Evolutionary conservation across 192 early-diverging fungal genomes (phyloP), one percentile per base, ranked within the genome.

Genomic region (Chytriomyces sp.): DNA sequence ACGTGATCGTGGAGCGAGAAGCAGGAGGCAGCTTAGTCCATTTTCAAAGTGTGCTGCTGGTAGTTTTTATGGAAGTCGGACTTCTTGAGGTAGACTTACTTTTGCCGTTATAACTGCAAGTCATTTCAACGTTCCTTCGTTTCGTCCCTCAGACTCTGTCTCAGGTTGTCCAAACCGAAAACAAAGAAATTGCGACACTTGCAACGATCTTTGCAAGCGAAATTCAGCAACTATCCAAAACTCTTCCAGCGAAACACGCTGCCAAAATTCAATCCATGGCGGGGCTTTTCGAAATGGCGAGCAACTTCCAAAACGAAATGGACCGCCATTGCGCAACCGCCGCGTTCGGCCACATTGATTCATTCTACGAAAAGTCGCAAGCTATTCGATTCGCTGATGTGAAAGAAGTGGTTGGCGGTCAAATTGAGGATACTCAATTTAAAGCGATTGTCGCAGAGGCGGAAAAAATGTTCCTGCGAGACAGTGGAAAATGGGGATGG

Each of bases 401-500:
- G 43, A 35, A 68, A 53, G 53, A 71, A 71, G 66, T 78, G 26
- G 69, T 85, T 18, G 60, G 47, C 6, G 72, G 75, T 77, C 85
- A 90, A 10, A 87, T 94, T 70, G 93, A 95, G 61, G 93, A 95
- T 44, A 69, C 75, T 2, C 90, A 89, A 68, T 94, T 96, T 67
- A 81, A 86, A 53, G 80, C 82, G 1, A 73, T 94, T 18, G 69
- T 96, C 10, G 81, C 85, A 61, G 93, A 94, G 9, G 87, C 92
- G 2, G 90, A 94, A 82, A 91, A 45, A 44, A 46, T 94, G 7
- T 87, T 77, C 60, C 85, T 88, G 7, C 94, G 93, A 66, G 94
- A 96, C 23, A 87, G 85, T 73, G 81, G 88, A 13, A 91, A 92
- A 71, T 96, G 94, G 94, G 85, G 86, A 23, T 96, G 91, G 93